These are phyloP conservation scores for Calonectria multiphialidica DNA, from an alignment of 2,329 filamentous ascomycete genomes.

Conservation along the genomic window DNA sequence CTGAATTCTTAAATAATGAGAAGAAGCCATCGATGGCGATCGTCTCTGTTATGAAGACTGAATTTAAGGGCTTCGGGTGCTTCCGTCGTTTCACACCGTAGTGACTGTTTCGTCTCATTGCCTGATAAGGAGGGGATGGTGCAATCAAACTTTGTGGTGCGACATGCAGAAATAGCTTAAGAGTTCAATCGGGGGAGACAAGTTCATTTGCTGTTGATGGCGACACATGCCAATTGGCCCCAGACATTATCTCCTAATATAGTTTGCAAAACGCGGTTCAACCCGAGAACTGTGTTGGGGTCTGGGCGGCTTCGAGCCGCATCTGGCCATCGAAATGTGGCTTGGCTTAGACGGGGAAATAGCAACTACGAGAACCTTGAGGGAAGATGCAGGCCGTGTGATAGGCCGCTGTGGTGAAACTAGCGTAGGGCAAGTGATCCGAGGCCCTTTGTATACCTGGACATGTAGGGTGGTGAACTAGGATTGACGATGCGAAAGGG, in stretches of 20 bases:
- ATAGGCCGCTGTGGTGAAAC: neutral
- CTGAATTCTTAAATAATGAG: neutral
- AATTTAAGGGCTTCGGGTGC: neutral
- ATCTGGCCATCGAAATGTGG: neutral
- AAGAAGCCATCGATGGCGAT: neutral
- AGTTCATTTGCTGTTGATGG: no score
- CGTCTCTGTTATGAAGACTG: neutral
- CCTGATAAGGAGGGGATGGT: neutral
- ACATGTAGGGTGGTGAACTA: neutral
- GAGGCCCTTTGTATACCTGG: neutral
- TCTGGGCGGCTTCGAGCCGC: neutral
- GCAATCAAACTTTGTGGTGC: neutral
- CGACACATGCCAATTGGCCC: neutral
- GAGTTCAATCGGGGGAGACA: neutral
- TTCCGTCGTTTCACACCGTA: neutral
- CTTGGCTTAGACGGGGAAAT: neutral
- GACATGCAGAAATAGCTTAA: neutral
- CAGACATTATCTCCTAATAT: neutral
- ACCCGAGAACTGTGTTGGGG: neutral
- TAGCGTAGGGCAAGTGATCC: neutral
- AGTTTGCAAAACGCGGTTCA: neutral
- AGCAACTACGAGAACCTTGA: slow-evolving; percentile 1
- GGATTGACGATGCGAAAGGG: neutral
- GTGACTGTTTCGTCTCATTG: neutral
- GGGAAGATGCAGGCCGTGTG: neutral